Evolutionary conservation across 2,329 filamentous ascomycete species (phyloP), one percentile per base, ranked within the genome.

Genomic region (Rhinocladiella similis): DNA sequence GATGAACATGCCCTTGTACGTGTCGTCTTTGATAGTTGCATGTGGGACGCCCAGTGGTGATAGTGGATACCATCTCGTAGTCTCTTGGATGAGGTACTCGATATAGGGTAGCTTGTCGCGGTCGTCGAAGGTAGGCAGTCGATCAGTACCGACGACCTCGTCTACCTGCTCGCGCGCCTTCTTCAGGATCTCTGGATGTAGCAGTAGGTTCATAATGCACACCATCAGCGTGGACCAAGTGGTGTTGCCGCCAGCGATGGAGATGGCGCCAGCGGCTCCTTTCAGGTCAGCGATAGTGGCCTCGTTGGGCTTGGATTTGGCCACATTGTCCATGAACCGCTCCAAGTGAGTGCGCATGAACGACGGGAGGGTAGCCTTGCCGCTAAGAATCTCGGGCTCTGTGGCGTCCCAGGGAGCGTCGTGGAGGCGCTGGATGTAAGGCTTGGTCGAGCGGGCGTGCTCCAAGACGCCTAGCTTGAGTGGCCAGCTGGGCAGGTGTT

Each of bases 21-120:
- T 63, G 53, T 82, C 79, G 43, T 81, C 78, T 29, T 75, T 70
- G 1, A 73, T 75, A 0, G 73, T 72, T 1, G 29, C 29, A 7
- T 33, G 29, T 9, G 29, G 29, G 29, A 33, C 29, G 10, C 29
- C 29, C 6, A 33, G 29, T 33, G 29, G 29, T 12, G 29, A 49
- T 36, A 54, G 14, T 7, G 52, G 52, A 6, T 39, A 25, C 57
- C 57, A 59, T 1, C 82, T 75, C 12, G 83, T 69, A 1, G 79
- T 73, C 57, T 86, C 83, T 57, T 83, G 82, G n/a, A 83, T 74
- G 10, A 82, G 71, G 2, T 77, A 78, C n/a, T 75, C 72, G 35
- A 83, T 66, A 61, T 84, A 84, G 0, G 80, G 80, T 9, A 85
- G 65, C 1, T 70, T 66, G 0, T 72, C 68, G 14, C 73, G 71